Evolutionary conservation across 352 stramenopile species (phyloP), one percentile per base, ranked within the genome.

Genomic region (Pythium guiyangense): DNA sequence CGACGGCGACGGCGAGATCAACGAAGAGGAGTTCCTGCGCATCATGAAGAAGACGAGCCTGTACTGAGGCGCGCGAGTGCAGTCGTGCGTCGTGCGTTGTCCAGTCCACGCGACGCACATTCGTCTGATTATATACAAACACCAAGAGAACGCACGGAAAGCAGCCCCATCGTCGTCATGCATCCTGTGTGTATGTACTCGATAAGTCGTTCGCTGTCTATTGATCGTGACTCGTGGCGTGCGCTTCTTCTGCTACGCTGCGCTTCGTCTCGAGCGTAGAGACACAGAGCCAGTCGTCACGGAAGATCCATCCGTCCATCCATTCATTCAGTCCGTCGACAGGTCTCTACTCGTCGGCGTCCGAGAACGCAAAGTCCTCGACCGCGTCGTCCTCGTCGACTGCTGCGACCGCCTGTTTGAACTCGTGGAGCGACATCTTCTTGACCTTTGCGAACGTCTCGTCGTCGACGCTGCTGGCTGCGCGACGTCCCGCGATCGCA

Each of bases 21-120:
- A 92, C 69, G 77, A 95, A 50, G 92, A 98, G 49, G 96, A 99
- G 64, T 99, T 98, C 67, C 90, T 97, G 60, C 75, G 79, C 52
- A 98, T 99, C 72, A 98, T 99, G 94, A 98, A 94, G 59, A 98
- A 98, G 79, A 97, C 96, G 58, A 98, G 79, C 77, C 60, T 90
- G 39, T 92, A 92, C 60, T 88, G 49, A 54, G 14, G 5, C 8
- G 6, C 2, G 3, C 11, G n/a, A 2, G 29, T 9, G 29, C 29
- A 34, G 29, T 34, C 0, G 29, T n/a, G n/a, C n/a, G n/a, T n/a
- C 34, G 34, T 39, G 9, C 14, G 34, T 39, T 39, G 34, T 11
- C 4, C 37, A 43, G 37, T 34, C 2, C 29, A 9, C 29, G 3
- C 2, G 5, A 9, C 9, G 1, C 29, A 1, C 5, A 34, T 34